These are phyloP conservation scores for Phytomonas francai DNA, from an alignment of 208 protist genomes.

Conservation along the genomic window DNA sequence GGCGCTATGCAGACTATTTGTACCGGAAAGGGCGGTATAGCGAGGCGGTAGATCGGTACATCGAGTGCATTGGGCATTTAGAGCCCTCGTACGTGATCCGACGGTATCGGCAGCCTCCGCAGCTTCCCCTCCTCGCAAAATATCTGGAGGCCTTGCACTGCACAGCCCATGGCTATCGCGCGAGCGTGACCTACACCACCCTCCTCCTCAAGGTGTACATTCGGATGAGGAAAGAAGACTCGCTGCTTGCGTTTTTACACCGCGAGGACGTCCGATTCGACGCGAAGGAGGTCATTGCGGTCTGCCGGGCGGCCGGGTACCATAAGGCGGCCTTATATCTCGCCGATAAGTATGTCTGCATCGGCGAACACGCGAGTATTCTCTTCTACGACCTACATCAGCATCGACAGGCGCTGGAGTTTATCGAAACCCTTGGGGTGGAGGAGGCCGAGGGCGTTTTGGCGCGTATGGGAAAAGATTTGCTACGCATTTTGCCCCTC, in stretches of 20 bases:
- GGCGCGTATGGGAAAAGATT: slow-evolving; percentile 80
- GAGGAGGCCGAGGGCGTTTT: slow-evolving; percentile 79
- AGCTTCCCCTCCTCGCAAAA: slow-evolving; percentile 89
- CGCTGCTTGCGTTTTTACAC: slow-evolving; percentile 90
- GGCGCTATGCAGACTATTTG: slow-evolving; percentile 92
- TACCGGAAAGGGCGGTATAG: slow-evolving; percentile 63
- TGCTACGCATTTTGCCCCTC: slow-evolving; percentile 31
- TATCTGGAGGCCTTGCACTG: slow-evolving; percentile 91
- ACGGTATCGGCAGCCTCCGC: slow-evolving; percentile 92
- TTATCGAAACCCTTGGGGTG: slow-evolving; percentile 70
- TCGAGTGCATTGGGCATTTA: slow-evolving; percentile 89
- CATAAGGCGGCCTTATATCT: slow-evolving; percentile 84
- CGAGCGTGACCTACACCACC: slow-evolving; percentile 94
- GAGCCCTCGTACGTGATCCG: slow-evolving; percentile 97
- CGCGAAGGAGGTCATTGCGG: slow-evolving; percentile 90
- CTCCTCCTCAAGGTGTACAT: slow-evolving; percentile 96
- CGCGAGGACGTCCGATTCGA: slow-evolving; percentile 88
- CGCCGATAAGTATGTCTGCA: slow-evolving; percentile 66
- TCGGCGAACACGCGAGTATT: slow-evolving; percentile 87
- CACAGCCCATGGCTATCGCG: slow-evolving; percentile 36
- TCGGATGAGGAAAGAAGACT: slow-evolving; percentile 87
- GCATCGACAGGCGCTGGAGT: slow-evolving; percentile 44
- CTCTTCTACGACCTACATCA: slow-evolving; percentile 70
- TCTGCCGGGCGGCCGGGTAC: slow-evolving; percentile 89
- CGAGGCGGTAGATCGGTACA: slow-evolving; percentile 91